Base-by-base conservation (phyloP, 768 basidiomycete genomes). In the Naematelia aurantialba region DNA sequence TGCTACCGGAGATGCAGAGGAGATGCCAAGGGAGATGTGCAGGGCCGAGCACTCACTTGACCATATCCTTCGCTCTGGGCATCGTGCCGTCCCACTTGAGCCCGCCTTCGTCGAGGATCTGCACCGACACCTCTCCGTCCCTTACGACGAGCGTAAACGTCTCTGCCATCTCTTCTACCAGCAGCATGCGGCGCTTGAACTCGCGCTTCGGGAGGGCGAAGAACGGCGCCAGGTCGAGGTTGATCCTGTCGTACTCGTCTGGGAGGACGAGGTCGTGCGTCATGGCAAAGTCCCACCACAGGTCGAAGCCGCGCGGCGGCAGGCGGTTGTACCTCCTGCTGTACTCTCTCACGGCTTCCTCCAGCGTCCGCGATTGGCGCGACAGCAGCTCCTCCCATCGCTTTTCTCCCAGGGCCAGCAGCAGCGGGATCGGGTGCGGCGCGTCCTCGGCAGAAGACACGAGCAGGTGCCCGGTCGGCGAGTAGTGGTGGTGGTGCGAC, bases 291-390 rank as follows among this genome's bases (percentile, higher is more conserved):
- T 76, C 68, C 75, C 75, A 76, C 78, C 78, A 78, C 14, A 66
- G 45, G 58, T 79, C 78, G 48, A 79, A 79, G 1, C 79, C 79
- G 62, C 68, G 77, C 5, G 79, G 79, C 17, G 79, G 79, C 17
- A 57, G 55, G 10, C 79, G 58, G 14, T 75, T 76, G 57, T 80
- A 74, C 42, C 79, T 47, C 54, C 73, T 63, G 27, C 59, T 67
- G 59, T 80, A 80, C 61, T 79, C 78, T 24, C 11, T 45, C 0
- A 78, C 76, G 0, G 78, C 78, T 58, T 79, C 68, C 5, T 54
- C 65, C 3, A 79, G 63, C 5, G 72, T 77, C 30, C 56, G 45
- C 21, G 76, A 77, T 68, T 79, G 78, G 48, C 78, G 49, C 3
- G 53, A 63, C 21, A 76, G 68, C 26, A 78, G 56, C 31, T 74